These are phyloP conservation scores for Thinopyrum elongatum DNA, from an alignment of 176 grass and related monocot genomes.

Conservation along the genomic window DNA sequence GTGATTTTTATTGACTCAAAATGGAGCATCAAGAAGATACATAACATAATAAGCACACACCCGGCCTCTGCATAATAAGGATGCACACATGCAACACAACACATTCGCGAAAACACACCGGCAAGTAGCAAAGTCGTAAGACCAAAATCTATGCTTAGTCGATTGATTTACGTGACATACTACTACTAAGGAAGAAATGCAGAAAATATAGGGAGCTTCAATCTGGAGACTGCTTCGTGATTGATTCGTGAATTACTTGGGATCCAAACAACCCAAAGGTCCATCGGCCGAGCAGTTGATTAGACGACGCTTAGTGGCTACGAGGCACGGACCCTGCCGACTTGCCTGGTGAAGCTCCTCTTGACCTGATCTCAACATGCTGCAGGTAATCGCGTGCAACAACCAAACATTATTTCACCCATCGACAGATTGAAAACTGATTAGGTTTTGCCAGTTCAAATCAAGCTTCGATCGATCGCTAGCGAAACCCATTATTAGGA, in stretches of 20 bases:
- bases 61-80: too few relatives aligned
- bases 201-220: neutral
- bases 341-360: neutral
- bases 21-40: too few relatives aligned
- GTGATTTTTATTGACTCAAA: too few relatives aligned
- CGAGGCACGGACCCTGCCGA: neutral
- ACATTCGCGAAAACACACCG: too few relatives aligned
- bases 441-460: too few relatives aligned
- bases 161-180: neutral
- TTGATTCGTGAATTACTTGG: neutral
- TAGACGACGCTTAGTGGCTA: neutral
- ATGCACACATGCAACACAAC: too few relatives aligned
- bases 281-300: neutral
- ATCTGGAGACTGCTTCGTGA: neutral
- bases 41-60: too few relatives aligned
- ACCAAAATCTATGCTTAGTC: too few relatives aligned
- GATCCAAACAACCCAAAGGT: neutral
- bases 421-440: neutral
- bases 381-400: neutral
- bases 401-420: neutral
- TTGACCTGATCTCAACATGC: slow-evolving; percentile 36
- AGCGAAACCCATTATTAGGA: neutral
- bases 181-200: neutral
- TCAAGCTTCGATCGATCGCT: neutral
- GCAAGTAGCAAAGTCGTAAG: too few relatives aligned